Evolutionary conservation across 306 rosid species (phyloP).

Genomic region (Casuarina glauca): DNA sequence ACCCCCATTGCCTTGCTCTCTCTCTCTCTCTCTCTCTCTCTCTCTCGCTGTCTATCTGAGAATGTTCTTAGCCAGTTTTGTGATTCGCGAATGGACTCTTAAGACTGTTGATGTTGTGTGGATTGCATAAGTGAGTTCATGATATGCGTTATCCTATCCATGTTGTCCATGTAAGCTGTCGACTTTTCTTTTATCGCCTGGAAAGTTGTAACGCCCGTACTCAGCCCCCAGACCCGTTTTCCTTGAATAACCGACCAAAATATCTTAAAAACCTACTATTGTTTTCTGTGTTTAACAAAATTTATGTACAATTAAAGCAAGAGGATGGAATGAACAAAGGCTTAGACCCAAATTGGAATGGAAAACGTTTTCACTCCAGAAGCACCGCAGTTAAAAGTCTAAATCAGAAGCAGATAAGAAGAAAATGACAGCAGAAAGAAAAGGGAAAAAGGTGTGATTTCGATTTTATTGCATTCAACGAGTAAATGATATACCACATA

Average conservation of each 20-base stretch:
- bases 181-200: no score
- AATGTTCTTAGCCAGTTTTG: neutral
- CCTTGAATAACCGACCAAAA: no score
- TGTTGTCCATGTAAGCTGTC: neutral
- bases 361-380: no score
- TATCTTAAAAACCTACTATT: no score
- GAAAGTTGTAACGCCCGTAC: no score
- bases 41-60: neutral
- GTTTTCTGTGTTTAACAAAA: no score
- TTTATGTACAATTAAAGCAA: no score
- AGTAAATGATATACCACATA: conserved; percentile 8
- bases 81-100: neutral
- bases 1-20: conserved; percentile 49
- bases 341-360: no score
- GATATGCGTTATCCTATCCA: conserved; percentile 39
- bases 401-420: neutral
- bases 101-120: conserved; percentile 10
- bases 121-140: conserved; percentile 9
- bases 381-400: no score
- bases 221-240: no score
- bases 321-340: no score
- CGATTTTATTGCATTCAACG: conserved; percentile 7
- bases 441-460: neutral
- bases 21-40: conserved; percentile 8
- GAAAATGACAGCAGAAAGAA: neutral